Evolutionary conservation across 192 early-diverging fungal genomes (phyloP).

Genomic region (Backusella circina): DNA sequence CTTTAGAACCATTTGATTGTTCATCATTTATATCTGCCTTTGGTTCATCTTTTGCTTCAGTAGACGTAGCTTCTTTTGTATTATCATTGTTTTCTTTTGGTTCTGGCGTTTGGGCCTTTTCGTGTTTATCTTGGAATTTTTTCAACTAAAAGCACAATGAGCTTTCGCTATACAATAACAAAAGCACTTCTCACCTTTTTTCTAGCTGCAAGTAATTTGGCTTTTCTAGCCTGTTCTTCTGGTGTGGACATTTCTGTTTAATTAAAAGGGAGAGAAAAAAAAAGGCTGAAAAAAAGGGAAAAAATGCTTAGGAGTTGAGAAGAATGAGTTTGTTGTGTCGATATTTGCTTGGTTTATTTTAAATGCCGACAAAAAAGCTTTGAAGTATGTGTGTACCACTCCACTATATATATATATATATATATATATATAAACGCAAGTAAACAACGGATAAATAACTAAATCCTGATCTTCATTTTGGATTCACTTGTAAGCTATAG

Average conservation of each 20-base stretch:
- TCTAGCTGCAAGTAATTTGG: constrained; percentile 24
- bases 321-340: not conserved
- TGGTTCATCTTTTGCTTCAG: not conserved
- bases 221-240: constrained; percentile 23
- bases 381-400: too few relatives aligned
- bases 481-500: too few relatives aligned
- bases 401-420: too few relatives aligned
- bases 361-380: not conserved
- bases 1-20: not conserved
- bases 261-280: not conserved
- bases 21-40: not conserved
- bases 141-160: constrained; percentile 7
- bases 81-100: not conserved
- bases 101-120: not conserved
- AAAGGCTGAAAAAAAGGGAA: not conserved
- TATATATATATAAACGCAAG: too few relatives aligned
- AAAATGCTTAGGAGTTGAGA: not conserved
- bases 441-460: too few relatives aligned
- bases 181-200: constrained; percentile 15
- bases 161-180: not conserved
- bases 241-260: constrained; percentile 6
- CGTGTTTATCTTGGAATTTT: constrained; percentile 18
- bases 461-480: too few relatives aligned
- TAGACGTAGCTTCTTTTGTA: not conserved
- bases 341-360: constrained; percentile 1